These are phyloP conservation scores for Kazachstania taianensis DNA, from an alignment of 805 yeast species.

Conservation along the genomic window DNA sequence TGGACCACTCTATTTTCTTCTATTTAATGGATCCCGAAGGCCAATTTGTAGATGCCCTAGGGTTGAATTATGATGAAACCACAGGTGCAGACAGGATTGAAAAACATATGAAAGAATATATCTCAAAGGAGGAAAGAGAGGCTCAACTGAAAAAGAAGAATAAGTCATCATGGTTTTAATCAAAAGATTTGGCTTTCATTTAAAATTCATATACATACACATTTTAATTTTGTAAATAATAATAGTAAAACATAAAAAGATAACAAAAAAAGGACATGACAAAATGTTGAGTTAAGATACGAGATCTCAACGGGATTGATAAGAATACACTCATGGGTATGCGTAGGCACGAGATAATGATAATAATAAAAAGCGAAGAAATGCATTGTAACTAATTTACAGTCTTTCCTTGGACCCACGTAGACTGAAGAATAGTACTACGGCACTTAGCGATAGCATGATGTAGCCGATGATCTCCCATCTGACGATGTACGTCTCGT, in stretches of 20 bases:
- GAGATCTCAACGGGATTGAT: too few relatives aligned
- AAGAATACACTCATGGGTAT: too few relatives aligned
- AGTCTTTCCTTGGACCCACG: conserved; percentile 3
- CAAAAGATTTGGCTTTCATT: neutral
- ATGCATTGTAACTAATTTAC: neutral
- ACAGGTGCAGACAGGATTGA: conserved; percentile 70
- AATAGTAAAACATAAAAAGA: too few relatives aligned
- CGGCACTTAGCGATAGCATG: conserved; percentile 18
- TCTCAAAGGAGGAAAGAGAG: conserved; percentile 34
- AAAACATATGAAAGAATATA: conserved; percentile 63
- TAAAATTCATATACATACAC: neutral
- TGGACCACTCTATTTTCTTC: conserved; percentile 95
- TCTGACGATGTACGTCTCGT: conserved; percentile 22
- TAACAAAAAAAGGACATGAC: too few relatives aligned
- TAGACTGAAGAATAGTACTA: conserved; percentile 11
- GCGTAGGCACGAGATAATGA: too few relatives aligned
- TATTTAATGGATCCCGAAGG: conserved; percentile 99
- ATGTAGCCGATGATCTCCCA: conserved; percentile 28
- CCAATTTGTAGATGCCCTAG: conserved; percentile 85
- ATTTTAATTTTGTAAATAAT: too few relatives aligned
- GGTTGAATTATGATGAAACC: conserved; percentile 75
- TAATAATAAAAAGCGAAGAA: neutral
- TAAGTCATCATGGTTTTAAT: conserved; percentile 3
- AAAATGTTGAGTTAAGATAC: too few relatives aligned
- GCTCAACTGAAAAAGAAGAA: neutral